Evolutionary conservation across 768 basidiomycete genomes (phyloP).

Genomic region (Strobilomyces echinocephalus): DNA sequence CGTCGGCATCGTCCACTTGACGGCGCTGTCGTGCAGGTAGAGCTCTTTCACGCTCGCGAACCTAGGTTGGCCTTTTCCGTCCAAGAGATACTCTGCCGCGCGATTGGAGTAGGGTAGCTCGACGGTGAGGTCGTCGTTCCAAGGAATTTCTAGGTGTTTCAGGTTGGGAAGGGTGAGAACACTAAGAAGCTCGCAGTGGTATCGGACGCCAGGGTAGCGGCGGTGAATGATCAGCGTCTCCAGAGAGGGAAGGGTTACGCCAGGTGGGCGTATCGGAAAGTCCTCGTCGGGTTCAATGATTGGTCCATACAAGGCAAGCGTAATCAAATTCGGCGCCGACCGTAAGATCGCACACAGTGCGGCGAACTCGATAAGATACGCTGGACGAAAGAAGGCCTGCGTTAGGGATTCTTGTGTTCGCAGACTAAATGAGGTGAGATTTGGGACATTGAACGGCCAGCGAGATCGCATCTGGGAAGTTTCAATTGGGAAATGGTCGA

Average conservation of each 20-base stretch:
- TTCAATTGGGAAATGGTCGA: constrained; percentile 17
- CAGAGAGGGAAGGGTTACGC: constrained; percentile 4
- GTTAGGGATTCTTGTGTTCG: constrained; percentile 10
- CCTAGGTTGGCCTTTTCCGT: constrained; percentile 6
- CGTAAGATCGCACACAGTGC: constrained; percentile 10
- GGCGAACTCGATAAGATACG: constrained; percentile 16
- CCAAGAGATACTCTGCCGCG: constrained; percentile 2
- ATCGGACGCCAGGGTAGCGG: constrained; percentile 11
- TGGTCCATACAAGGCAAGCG: constrained; percentile 13
- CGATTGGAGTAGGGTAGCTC: constrained; percentile 6
- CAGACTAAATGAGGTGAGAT: constrained; percentile 13
- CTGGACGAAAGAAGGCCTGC: constrained; percentile 3
- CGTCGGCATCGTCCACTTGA: constrained; percentile 10
- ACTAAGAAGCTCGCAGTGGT: constrained; percentile 12
- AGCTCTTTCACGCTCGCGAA: constrained; percentile 11
- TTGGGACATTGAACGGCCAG: constrained; percentile 5
- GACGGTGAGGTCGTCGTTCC: constrained; percentile 13
- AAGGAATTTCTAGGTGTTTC: constrained; percentile 14
- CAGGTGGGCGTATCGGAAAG: neutral
- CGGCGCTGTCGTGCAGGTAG: constrained; percentile 10
- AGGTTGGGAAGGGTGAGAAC: constrained; percentile 9
- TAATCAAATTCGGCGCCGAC: constrained; percentile 5
- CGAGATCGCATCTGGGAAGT: neutral
- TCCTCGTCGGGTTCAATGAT: constrained; percentile 13
- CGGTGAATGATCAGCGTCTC: constrained; percentile 17